These are phyloP conservation scores for Trichoderma gamsii DNA, from an alignment of 495 filamentous ascomycete species.

Conservation along the genomic window DNA sequence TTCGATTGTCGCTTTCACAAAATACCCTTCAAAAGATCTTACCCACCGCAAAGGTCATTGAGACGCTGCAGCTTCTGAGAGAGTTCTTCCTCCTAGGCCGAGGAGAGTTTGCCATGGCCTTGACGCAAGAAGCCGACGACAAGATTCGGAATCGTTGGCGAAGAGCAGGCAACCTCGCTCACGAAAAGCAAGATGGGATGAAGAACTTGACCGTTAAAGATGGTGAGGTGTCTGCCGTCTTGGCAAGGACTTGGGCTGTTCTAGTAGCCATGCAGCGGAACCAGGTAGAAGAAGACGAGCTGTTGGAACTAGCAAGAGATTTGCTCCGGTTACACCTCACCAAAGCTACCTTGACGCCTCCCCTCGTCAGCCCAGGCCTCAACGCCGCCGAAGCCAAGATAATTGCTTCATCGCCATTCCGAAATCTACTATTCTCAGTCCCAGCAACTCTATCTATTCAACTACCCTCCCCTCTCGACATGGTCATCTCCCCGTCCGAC, in stretches of 20 bases:
- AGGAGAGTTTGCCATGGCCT: conserved; percentile 82
- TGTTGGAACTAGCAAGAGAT: conserved; percentile 75
- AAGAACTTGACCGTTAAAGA: conserved; percentile 69
- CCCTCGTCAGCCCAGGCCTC: conserved; percentile 17
- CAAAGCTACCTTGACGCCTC: conserved; percentile 34
- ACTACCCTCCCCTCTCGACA: conserved; percentile 73
- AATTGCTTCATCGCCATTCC: conserved; percentile 53
- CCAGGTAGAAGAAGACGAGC: conserved; percentile 65
- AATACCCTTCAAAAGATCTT: conserved; percentile 75
- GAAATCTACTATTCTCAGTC: conserved; percentile 74
- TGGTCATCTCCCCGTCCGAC: conserved; percentile 74
- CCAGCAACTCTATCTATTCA: conserved; percentile 65
- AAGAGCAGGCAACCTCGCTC: conserved; percentile 45
- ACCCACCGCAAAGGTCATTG: conserved; percentile 66
- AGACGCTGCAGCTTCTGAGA: conserved; percentile 69
- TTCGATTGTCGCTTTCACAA: conserved; percentile 73
- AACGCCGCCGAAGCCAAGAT: conserved; percentile 17
- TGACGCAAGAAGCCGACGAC: conserved; percentile 78
- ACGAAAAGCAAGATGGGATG: conserved; percentile 45
- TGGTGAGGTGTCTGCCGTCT: conserved; percentile 69
- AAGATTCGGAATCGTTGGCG: conserved; percentile 57
- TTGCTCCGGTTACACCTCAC: conserved; percentile 62
- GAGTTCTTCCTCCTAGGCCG: conserved; percentile 82
- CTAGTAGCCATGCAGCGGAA: conserved; percentile 65
- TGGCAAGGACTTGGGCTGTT: conserved; percentile 70